phyloP scores from a whole-genome alignment of 1,284 basidiomycete genomes.

The Papiliotrema flavescens region DNA sequence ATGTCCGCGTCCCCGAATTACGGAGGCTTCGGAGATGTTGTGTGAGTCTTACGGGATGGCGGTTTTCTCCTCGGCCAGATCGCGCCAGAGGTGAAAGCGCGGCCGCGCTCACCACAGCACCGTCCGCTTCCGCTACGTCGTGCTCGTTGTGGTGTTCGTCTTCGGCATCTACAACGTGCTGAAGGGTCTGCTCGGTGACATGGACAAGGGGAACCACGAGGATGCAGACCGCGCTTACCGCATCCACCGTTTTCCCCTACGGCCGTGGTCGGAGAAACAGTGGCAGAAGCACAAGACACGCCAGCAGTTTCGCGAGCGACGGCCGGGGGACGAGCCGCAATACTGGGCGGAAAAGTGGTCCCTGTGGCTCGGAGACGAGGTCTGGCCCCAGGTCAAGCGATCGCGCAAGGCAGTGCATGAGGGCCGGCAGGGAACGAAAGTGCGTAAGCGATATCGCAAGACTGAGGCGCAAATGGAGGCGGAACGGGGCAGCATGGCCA shows the following conservation, averaged over 20 bases:
- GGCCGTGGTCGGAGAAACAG: conserved; percentile 11
- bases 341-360: conserved; percentile 17
- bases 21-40: conserved; percentile 7
- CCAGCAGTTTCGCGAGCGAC: background rate
- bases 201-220: conserved; percentile 5
- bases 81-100: background rate
- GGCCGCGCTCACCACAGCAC: background rate
- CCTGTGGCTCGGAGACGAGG: conserved; percentile 18
- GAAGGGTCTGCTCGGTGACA: conserved; percentile 9
- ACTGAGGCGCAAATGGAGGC: background rate
- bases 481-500: background rate
- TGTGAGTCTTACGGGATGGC: conserved; percentile 7
- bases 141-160: conserved; percentile 23
- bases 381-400: conserved; percentile 15
- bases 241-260: conserved; percentile 19
- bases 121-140: conserved; percentile 21
- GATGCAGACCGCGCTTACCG: conserved; percentile 8
- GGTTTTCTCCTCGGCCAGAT: background rate
- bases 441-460: conserved; percentile 1
- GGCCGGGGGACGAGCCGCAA: background rate
- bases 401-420: conserved; percentile 6
- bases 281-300: background rate
- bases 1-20: conserved; percentile 27
- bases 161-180: conserved; percentile 30
- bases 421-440: background rate